Base-by-base conservation (phyloP, 2,329 filamentous ascomycete species). In the Hymenoscyphus infarciens region DNA sequence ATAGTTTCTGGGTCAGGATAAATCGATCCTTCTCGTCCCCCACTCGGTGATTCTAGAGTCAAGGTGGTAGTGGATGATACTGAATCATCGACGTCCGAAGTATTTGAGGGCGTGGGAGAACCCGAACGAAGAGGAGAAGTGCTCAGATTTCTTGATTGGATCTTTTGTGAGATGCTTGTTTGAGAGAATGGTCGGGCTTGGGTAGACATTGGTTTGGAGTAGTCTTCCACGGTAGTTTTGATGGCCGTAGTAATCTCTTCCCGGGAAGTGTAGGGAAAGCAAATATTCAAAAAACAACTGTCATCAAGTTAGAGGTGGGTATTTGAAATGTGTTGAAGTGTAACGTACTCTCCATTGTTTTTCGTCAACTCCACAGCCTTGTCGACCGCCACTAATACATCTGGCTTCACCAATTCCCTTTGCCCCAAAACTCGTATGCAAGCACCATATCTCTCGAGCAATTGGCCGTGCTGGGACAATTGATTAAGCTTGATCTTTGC, bases 211-310 rank as follows among this genome's bases (percentile, higher is more conserved):
- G 92, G 90, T 59, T 84, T 87, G 64, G 90, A 90, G 76, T 92
- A 98, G 64, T 97, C 91, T 63, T 90, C 82, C 8, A 99, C 93
- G 0, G 94, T 97, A 52, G 88, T 86, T 66, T 91, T 88, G 68
- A 99, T 91, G 5, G 94, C 91, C 2, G 90, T 87, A 0, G 94
- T 96, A 68, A 99, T 98, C 75, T 99, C 95, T 72, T 97, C 92
- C 67, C 95, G 85, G 4, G 93, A 96, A 0, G 95, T 98, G 74
- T 99, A 99, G 0, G 95, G 95, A 72, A 98, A 98, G 80, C 95
- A 99, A 66, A 99, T 92, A 74, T 99, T 99, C 59, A 99, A 80
- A 33, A 89, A 82, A 52, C 87, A 85, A 64, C 81, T 83, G 42
- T 13, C 66, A 19, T 27, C 7, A 56, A 49, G 29, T 60, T 72